Percentiles rank a stretch among this genome's conserved stretches.
These are phyloP conservation scores for Fraxinus paxiana DNA, from an alignment of 305 asterid genomes.

Conservation along the genomic window DNA sequence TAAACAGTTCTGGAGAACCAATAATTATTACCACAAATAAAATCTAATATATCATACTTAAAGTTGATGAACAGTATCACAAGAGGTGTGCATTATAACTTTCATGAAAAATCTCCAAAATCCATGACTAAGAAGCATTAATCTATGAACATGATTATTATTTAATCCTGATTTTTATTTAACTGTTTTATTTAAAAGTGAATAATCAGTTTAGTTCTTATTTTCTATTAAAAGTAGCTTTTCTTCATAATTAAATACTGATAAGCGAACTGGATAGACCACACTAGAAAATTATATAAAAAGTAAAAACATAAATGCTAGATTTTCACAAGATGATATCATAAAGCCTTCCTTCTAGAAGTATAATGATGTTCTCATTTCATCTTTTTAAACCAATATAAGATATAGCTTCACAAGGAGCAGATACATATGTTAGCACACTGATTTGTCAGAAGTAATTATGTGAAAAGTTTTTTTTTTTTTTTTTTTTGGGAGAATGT, in stretches of 20 bases:
- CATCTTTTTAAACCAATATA: not conserved
- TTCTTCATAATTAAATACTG: not conserved
- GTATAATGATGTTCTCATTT: not conserved
- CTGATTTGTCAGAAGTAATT: not conserved
- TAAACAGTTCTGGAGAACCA: not conserved
- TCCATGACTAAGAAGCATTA: not conserved
- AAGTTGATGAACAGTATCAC: not conserved
- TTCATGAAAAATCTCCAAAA: not conserved
- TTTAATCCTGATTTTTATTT: not conserved
- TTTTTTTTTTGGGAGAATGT: not conserved
- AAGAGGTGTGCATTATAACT: not conserved
- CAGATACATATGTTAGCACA: not conserved
- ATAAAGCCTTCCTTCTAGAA: not conserved
- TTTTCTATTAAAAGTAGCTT: not conserved
- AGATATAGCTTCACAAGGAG: not conserved
- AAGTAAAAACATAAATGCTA: not conserved
- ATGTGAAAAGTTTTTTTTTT: not conserved
- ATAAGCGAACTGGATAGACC: not conserved
- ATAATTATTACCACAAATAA: not conserved
- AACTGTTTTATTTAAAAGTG: not conserved
- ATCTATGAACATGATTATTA: not conserved
- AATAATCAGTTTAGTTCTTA: not conserved
- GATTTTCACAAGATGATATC: not conserved
- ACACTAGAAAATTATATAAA: not conserved
- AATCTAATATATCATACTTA: not conserved